A percentile compares a stretch with the other conserved stretches of the same genome.
Evolutionary conservation across 1,284 basidiomycete genomes (phyloP).

Genomic region (Moesziomyces sp.): DNA sequence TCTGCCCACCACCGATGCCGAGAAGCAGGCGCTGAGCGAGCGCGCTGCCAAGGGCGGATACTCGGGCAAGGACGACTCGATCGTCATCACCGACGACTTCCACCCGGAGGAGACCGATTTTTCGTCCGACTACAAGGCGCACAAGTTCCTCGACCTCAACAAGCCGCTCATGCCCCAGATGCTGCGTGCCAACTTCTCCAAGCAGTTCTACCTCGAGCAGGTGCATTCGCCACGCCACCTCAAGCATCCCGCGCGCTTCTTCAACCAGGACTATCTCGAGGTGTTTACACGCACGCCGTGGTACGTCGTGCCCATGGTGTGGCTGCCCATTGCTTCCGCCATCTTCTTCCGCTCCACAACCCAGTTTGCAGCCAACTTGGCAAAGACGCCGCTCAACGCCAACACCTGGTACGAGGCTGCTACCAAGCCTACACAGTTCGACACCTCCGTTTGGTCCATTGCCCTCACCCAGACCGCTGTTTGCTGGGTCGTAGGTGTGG

Average conservation of each 20-base stretch:
- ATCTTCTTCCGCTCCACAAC: constrained; percentile 82
- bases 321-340: constrained; percentile 87
- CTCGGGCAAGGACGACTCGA: constrained; percentile 56
- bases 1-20: constrained; percentile 46
- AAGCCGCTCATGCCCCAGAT: constrained; percentile 87
- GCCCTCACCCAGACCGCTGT: constrained; percentile 69
- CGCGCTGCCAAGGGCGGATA: constrained; percentile 46
- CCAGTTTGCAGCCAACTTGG: constrained; percentile 74
- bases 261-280: constrained; percentile 85
- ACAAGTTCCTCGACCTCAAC: constrained; percentile 90
- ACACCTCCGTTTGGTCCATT: constrained; percentile 28
- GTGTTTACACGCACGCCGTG: constrained; percentile 88
- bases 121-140: constrained; percentile 74
- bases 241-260: constrained; percentile 85
- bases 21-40: constrained; percentile 29
- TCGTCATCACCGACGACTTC: constrained; percentile 75
- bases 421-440: constrained; percentile 69
- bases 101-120: constrained; percentile 61
- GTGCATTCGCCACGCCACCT: constrained; percentile 93
- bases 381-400: constrained; percentile 28
- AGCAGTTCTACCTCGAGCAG: constrained; percentile 94
- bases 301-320: constrained; percentile 92
- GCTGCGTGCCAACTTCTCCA: constrained; percentile 85
- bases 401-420: constrained; percentile 69
- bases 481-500: constrained; percentile 81